These are phyloP conservation scores for Cucurbita pepo DNA, from an alignment of 306 rosid genomes.

Conservation along the genomic window DNA sequence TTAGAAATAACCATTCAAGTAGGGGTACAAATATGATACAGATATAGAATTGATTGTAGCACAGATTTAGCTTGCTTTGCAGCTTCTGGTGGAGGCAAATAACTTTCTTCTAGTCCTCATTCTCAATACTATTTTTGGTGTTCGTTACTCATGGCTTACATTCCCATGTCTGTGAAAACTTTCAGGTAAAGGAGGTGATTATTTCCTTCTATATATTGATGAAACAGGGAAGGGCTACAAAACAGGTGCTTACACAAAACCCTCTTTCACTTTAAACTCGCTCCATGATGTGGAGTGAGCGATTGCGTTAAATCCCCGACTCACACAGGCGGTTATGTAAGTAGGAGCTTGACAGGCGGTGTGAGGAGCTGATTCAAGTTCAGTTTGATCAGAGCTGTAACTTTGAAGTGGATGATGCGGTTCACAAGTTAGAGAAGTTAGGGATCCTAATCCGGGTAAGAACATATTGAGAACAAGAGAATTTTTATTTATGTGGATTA, in stretches of 20 bases:
- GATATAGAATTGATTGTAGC: background rate
- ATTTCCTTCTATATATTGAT: conserved; percentile 67
- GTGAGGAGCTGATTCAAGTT: conserved; percentile 66
- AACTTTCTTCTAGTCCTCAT: background rate
- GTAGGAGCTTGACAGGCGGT: conserved; percentile 73
- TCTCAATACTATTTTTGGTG: background rate
- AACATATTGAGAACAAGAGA: background rate
- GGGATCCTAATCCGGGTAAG: conserved; percentile 64
- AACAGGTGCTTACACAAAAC: conserved; percentile 22
- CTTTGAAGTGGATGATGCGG: conserved; percentile 89
- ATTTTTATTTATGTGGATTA: background rate
- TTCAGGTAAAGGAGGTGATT: conserved; percentile 82
- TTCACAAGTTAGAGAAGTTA: conserved; percentile 58
- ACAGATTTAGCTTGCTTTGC: background rate
- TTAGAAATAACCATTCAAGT: background rate
- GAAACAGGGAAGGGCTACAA: conserved; percentile 82
- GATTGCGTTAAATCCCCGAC: background rate
- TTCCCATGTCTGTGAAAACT: background rate
- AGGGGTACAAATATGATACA: background rate
- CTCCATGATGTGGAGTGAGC: background rate
- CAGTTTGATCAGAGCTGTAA: conserved; percentile 53
- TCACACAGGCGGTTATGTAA: conserved; percentile 5
- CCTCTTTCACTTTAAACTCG: background rate
- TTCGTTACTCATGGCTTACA: background rate
- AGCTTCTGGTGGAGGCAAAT: background rate